phyloP scores from a whole-genome alignment of 2,329 filamentous ascomycete species.

The Penicillium griseofulvum region DNA sequence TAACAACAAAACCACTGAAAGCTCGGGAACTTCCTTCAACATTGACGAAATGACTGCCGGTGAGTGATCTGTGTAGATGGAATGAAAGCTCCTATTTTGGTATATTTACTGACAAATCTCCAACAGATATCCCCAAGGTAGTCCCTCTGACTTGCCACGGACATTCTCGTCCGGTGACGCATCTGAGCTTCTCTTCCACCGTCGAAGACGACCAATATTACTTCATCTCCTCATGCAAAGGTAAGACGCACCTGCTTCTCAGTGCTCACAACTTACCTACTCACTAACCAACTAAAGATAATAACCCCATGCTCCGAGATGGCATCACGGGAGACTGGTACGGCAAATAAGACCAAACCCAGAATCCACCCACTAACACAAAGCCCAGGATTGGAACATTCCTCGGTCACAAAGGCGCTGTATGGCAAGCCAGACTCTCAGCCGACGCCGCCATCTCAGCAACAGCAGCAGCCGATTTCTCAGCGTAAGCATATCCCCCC shows the following conservation, averaged over 20 bases:
- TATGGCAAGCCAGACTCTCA: slow-evolving; percentile 92
- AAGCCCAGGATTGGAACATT: slow-evolving; percentile 81
- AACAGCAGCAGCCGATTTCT: slow-evolving; percentile 94
- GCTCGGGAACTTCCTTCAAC: neutral
- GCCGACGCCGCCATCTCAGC: slow-evolving; percentile 84
- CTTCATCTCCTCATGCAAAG: slow-evolving; percentile 90
- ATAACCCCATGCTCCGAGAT: slow-evolving; percentile 97
- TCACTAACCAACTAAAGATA: slow-evolving; percentile 58
- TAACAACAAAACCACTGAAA: slow-evolving; percentile 7
- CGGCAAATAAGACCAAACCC: slow-evolving; percentile 18
- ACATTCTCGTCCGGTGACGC: slow-evolving; percentile 87
- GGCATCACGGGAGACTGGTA: slow-evolving; percentile 93
- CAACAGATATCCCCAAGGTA: slow-evolving; percentile 53
- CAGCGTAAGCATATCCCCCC: slow-evolving; percentile 61
- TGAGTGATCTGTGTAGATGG: slow-evolving; percentile 6
- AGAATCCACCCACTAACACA: slow-evolving; percentile 8
- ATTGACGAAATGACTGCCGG: slow-evolving; percentile 17
- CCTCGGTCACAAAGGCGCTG: slow-evolving; percentile 95
- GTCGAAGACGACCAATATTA: slow-evolving; percentile 84
- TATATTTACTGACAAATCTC: neutral
- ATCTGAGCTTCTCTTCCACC: slow-evolving; percentile 82
- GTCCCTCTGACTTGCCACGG: slow-evolving; percentile 93
- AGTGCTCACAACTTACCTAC: neutral
- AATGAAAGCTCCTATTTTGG: neutral
- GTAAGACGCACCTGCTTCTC: slow-evolving; percentile 42